These are phyloP conservation scores for Phlebiopsis gigantea DNA, from an alignment of 768 basidiomycete genomes.

Conservation along the genomic window DNA sequence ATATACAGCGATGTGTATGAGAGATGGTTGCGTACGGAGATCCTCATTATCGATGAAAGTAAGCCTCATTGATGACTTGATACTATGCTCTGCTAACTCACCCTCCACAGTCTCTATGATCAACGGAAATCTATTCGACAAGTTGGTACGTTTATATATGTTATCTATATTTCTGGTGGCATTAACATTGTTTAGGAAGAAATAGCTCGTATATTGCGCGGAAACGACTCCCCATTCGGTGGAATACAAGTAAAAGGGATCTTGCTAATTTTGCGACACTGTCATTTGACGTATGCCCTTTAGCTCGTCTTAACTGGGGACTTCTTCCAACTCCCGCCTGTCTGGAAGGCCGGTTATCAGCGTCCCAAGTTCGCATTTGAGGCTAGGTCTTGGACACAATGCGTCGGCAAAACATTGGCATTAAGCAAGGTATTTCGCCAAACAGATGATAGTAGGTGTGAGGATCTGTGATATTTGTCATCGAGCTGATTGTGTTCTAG, in stretches of 20 bases:
- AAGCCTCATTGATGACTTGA: conserved; percentile 29
- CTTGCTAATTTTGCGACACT: not conserved
- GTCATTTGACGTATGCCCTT: not conserved
- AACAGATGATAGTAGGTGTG: conserved; percentile 63
- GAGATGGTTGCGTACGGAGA: not conserved
- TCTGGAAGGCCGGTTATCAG: conserved; percentile 39
- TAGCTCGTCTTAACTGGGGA: conserved; percentile 82
- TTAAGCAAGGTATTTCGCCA: conserved; percentile 83
- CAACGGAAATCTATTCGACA: conserved; percentile 75
- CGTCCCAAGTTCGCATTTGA: conserved; percentile 74
- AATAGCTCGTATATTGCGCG: conserved; percentile 56
- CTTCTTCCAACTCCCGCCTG: conserved; percentile 87
- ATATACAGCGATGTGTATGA: not conserved
- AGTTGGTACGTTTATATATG: conserved; percentile 52
- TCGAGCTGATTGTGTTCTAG: conserved; percentile 4
- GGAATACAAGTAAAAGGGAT: conserved; percentile 69
- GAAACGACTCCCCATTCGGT: conserved; percentile 61
- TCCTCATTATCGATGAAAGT: conserved; percentile 78
- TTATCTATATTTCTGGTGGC: conserved; percentile 14
- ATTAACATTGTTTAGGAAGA: conserved; percentile 36
- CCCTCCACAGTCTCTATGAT: conserved; percentile 75
- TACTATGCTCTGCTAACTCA: too few relatives aligned
- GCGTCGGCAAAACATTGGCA: conserved; percentile 50
- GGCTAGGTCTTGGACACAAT: conserved; percentile 62
- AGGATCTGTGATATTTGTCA: not conserved